Evolutionary conservation across 2,329 filamentous ascomycete species (phyloP).

Genomic region (Colletotrichum melonis): DNA sequence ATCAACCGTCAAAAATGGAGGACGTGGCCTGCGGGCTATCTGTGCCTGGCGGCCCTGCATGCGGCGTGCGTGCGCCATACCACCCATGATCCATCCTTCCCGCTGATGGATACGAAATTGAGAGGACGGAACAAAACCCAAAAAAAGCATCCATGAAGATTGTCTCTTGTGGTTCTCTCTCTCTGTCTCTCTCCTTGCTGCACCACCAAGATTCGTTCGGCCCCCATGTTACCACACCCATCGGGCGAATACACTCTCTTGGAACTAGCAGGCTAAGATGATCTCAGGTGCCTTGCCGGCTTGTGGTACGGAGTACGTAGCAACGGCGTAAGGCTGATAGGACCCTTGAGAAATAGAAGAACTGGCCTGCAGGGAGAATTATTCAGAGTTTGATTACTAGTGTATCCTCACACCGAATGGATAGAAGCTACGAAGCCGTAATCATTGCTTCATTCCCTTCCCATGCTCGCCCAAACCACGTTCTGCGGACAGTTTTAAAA

Average conservation of each 20-base stretch:
- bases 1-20: constrained; percentile 2
- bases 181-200: neutral
- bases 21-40: neutral
- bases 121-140: neutral
- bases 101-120: constrained; percentile 7
- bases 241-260: constrained; percentile 12
- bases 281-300: constrained; percentile 18
- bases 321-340: constrained; percentile 30
- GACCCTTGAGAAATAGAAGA: constrained; percentile 19
- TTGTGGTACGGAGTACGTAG: constrained; percentile 25
- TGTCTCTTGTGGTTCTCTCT: neutral
- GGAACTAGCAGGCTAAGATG: constrained; percentile 6
- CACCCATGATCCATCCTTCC: constrained; percentile 13
- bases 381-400: constrained; percentile 14
- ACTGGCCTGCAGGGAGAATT: neutral
- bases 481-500: constrained; percentile 10
- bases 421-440: neutral
- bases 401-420: constrained; percentile 6
- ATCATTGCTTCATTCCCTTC: constrained; percentile 15
- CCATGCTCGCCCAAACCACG: neutral
- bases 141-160: neutral
- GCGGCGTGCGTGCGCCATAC: neutral
- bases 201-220: neutral
- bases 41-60: constrained; percentile 3
- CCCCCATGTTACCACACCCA: constrained; percentile 26